Evolutionary conservation across 306 rosid species (phyloP).

Genomic region (Sphenostylis stenocarpa): DNA sequence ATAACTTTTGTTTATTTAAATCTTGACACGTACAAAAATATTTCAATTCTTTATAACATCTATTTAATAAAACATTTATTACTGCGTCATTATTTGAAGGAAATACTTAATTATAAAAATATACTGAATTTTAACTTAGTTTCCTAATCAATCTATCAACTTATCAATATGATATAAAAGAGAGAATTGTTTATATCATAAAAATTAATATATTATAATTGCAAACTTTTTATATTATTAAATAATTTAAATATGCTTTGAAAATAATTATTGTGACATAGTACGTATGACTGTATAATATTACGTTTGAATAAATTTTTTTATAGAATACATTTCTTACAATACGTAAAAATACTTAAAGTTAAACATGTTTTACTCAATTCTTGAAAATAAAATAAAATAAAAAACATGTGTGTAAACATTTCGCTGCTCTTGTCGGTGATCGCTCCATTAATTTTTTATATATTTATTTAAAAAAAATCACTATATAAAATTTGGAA

Average conservation of each 20-base stretch:
- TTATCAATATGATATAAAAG: background rate
- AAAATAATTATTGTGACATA: background rate
- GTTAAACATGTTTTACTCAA: background rate
- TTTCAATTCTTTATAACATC: too few species aligned
- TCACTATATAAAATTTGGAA: slow-evolving; percentile 28
- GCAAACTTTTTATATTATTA: too few species aligned
- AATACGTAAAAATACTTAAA: background rate
- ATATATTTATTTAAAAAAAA: background rate
- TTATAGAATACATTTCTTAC: background rate
- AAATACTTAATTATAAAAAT: background rate
- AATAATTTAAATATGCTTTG: background rate
- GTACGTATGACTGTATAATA: background rate
- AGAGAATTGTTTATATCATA: background rate
- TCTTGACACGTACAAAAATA: background rate
- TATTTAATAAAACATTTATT: background rate
- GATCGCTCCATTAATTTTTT: slow-evolving; percentile 39
- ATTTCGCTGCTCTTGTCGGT: slow-evolving; percentile 39
- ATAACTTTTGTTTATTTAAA: too few species aligned
- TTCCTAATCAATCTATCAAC: background rate
- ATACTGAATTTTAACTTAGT: background rate
- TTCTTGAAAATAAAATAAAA: background rate
- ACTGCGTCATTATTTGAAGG: background rate
- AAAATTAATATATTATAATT: background rate
- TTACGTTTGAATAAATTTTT: too few species aligned
- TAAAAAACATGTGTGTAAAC: too few species aligned